These are phyloP conservation scores for Mucor ambiguus DNA, from an alignment of 371 early-diverging fungal species.

Conservation along the genomic window DNA sequence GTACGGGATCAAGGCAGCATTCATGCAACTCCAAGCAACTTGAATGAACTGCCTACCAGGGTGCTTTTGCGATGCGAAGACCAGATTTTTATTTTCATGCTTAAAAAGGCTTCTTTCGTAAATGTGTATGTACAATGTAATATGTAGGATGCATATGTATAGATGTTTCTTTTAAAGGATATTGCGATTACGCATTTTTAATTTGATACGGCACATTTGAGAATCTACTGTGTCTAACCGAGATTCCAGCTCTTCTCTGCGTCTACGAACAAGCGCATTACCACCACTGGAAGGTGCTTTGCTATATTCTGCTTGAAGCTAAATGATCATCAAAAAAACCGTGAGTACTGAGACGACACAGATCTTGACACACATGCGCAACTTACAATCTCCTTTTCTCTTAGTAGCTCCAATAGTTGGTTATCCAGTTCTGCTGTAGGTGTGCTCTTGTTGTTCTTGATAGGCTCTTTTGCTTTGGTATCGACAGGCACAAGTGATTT, in stretches of 20 bases:
- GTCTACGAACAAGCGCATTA: conserved; percentile 52
- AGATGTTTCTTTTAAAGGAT: conserved; percentile 13
- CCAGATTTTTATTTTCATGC: not conserved
- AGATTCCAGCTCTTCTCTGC: conserved; percentile 59
- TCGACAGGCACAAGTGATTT: conserved; percentile 9
- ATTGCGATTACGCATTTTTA: conserved; percentile 32
- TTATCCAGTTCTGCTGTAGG: conserved; percentile 20
- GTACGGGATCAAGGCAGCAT: no score
- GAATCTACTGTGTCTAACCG: conserved; percentile 50
- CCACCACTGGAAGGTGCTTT: conserved; percentile 62
- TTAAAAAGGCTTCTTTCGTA: not conserved
- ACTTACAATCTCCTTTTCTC: conserved; percentile 37
- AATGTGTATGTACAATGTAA: not conserved
- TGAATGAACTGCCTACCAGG: no score
- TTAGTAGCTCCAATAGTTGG: conserved; percentile 20
- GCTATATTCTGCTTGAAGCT: conserved; percentile 56
- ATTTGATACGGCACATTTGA: conserved; percentile 46
- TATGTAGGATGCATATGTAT: not conserved
- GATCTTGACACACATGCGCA: not conserved
- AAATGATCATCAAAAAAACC: no score
- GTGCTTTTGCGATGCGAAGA: no score
- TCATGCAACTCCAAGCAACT: no score
- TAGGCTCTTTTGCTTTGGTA: not conserved
- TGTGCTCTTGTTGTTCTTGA: not conserved
- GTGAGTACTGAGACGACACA: not conserved